Percentiles rank a stretch among this genome's conserved stretches.
Conservation (phyloP, 179 eudicot genomes). For the Pouteria campechiana region DNA sequence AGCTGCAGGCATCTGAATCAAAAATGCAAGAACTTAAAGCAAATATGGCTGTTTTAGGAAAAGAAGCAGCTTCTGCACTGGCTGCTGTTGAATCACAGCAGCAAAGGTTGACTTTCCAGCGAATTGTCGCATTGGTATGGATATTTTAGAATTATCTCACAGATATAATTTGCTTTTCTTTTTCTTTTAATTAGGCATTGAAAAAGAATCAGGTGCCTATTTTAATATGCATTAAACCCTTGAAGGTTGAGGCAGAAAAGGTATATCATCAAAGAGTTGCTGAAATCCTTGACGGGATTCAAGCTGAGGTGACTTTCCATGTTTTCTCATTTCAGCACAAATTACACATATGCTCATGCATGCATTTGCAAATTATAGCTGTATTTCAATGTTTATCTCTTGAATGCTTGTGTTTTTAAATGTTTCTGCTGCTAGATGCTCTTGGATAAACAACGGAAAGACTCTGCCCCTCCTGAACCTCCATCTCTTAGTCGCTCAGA, state of each 20-base stretch:
- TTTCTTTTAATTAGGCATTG: no score
- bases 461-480: slow-evolving; percentile 69
- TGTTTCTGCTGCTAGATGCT: slow-evolving; percentile 47
- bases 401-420: not conserved
- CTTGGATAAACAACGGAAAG: slow-evolving; percentile 89
- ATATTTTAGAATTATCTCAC: not conserved
- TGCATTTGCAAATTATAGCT: slow-evolving; percentile 4
- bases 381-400: no score
- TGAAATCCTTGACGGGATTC: slow-evolving; percentile 70
- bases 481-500: slow-evolving; percentile 34
- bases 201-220: no score
- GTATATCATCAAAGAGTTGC: slow-evolving; percentile 78
- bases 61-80: slow-evolving; percentile 87
- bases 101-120: slow-evolving; percentile 87
- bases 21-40: slow-evolving; percentile 86
- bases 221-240: slow-evolving; percentile 3
- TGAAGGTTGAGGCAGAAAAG: slow-evolving; percentile 84
- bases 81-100: slow-evolving; percentile 91
- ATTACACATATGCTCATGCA: not conserved
- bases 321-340: not conserved
- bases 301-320: slow-evolving; percentile 56
- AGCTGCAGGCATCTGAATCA: slow-evolving; percentile 82
- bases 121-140: slow-evolving; percentile 78
- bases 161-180: not conserved
- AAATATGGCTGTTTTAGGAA: slow-evolving; percentile 91